Base-by-base conservation (phyloP, 2,329 filamentous ascomycete species). In the Aspergillus fumigatiaffinis region DNA sequence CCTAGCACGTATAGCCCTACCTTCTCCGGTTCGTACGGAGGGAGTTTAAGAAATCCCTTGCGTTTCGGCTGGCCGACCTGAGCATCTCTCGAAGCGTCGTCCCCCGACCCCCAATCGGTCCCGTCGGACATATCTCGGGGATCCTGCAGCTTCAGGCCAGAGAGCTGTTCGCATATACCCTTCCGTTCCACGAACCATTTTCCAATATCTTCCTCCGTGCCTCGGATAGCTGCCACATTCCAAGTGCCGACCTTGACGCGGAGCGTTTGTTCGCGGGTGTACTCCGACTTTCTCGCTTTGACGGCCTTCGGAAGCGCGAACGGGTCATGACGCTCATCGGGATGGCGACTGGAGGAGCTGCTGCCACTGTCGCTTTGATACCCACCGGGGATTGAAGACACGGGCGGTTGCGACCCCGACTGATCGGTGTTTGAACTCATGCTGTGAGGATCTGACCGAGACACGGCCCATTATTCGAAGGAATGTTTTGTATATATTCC, bases 181-280 rank as follows among this genome's bases (percentile, higher is more conserved):
- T 89, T 84, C 17, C 88, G 90, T 10, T 86, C 80, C 7, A 95
- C 83, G 71, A 99, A 97, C 94, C 94, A 99, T 32, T 84, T 85
- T 7, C 86, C 89, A 4, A 99, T 78, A 70, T 97, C 94, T 64
- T 91, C 90, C 73, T 96, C 92, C 0, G 91, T 92, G 25, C 90
- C 91, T 12, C 90, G 86, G 62, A 89, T 87, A 1, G 88, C 87
- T 3, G 92, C 94, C 17, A 96, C 91, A 74, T 99, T 99, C 94
- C 94, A 99, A 0, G 90, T 89, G 46, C 93, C 94, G 52, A 99
- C 83, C 76, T 97, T 97, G 73, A 99, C 84, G 63, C 87, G 87
- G 65, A 96, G 85, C 52, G 83, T 83, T 71, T 87, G 87, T 47
- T 87, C 84, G 41, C 87, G 84, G 26, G 89, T 88, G 72, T 92